Evolutionary conservation across 2,329 filamentous ascomycete genomes (phyloP).

Genomic region (Penicillium griseofulvum): DNA sequence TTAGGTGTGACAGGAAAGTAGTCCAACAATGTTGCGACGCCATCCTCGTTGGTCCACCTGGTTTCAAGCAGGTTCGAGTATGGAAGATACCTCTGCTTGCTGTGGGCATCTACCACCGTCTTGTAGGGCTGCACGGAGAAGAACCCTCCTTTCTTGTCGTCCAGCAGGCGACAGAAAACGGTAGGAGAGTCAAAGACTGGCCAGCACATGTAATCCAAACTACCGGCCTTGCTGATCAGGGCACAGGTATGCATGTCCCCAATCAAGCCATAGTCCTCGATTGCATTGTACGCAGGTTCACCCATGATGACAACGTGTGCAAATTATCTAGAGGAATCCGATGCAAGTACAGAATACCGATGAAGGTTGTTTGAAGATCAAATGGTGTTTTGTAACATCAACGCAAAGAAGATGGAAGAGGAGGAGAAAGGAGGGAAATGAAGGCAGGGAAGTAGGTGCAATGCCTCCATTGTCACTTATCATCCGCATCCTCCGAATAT

Average conservation of each 20-base stretch:
- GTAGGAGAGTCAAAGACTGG: conserved; percentile 76
- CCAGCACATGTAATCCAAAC: conserved; percentile 78
- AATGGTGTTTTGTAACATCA: not conserved
- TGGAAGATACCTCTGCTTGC: conserved; percentile 74
- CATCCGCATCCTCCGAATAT: conserved; percentile 11
- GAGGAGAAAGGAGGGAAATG: not conserved
- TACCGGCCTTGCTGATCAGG: conserved; percentile 70
- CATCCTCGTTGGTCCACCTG: conserved; percentile 72
- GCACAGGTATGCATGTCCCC: conserved; percentile 79
- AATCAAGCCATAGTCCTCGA: conserved; percentile 77
- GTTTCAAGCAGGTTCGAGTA: conserved; percentile 74
- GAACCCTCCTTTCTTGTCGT: conserved; percentile 71
- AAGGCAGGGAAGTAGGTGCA: not conserved
- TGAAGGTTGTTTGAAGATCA: not conserved
- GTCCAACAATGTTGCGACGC: conserved; percentile 69
- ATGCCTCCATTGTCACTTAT: not conserved
- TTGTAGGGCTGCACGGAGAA: conserved; percentile 62
- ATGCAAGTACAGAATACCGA: not conserved
- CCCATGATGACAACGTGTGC: conserved; percentile 9
- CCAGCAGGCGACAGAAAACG: conserved; percentile 70
- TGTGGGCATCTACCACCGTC: conserved; percentile 52
- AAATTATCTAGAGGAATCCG: not conserved
- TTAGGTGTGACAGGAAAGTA: conserved; percentile 71
- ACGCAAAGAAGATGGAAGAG: not conserved
- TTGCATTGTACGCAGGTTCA: conserved; percentile 37